phyloP scores from a whole-genome alignment of 129 eudicot species.

The Scalesia atractyloides region DNA sequence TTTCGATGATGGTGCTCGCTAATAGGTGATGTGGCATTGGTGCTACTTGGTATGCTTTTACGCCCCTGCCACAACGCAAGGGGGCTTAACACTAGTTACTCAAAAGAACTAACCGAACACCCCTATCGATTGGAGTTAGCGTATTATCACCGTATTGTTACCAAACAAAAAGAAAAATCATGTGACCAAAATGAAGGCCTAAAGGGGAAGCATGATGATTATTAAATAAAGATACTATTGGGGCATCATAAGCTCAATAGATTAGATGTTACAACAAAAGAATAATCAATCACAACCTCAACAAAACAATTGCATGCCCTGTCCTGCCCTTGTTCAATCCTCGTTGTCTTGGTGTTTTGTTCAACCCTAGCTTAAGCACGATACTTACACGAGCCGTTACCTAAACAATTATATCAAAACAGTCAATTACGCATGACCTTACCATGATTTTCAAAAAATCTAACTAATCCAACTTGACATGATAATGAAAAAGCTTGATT shows the following conservation, averaged over 20 bases:
- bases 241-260: not conserved
- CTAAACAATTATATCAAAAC: conserved; percentile 7
- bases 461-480: not conserved
- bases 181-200: not conserved
- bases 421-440: not conserved
- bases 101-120: no score
- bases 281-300: conserved; percentile 27
- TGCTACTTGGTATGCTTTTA: no score
- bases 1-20: no score
- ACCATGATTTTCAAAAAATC: not conserved
- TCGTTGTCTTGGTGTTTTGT: not conserved
- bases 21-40: no score
- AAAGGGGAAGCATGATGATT: not conserved
- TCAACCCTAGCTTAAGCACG: conserved; percentile 23
- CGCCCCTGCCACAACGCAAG: no score
- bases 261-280: conserved; percentile 27
- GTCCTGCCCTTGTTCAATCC: not conserved
- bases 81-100: no score
- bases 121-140: no score
- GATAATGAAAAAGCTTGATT: not conserved
- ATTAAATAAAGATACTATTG: not conserved
- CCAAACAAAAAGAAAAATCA: not conserved
- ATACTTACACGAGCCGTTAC: conserved; percentile 35
- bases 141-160: no score
- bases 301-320: not conserved